Base-by-base conservation (phyloP, 768 basidiomycete species). In the Tephrocybe sp. region DNA sequence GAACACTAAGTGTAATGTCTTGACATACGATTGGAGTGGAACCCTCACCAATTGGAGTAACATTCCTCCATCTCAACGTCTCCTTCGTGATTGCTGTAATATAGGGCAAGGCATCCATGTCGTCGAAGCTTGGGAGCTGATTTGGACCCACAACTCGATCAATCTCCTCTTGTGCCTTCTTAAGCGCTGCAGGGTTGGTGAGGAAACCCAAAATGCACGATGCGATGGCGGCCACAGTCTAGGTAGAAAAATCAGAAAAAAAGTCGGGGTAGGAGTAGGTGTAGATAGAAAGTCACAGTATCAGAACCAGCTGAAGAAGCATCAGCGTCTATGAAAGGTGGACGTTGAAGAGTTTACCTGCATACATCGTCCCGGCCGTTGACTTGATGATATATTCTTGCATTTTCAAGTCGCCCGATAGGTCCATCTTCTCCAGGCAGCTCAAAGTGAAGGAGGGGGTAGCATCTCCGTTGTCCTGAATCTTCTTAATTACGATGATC, bases 11-110 rank as follows among this genome's bases (percentile, higher is more conserved):
- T 38, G 8, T 8, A 19, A 19, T 6, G 12, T 8, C 27, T 29
- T 29, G 6, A 29, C 27, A 29, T 29, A 29, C n/a, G 37, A 19
- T 38, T 19, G 7, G 37, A 36, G 34, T 5, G 34, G 5, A 11
- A n/a, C 16, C 9, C 53, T 8, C 37, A 66, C 68, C 61, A 1
- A 68, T 37, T 0, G 66, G 61, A 1, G 47, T 16, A 6, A 66
- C 58, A 15, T 62, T 59, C 23, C 55, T 50, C 60, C 59, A 64
- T 29, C 72, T 50, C 43, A 72, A 39, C 15, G 59, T 55, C 48
- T 73, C 72, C 21, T 62, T 60, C 5, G 69, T 25, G 3, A 71
- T 47, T 0, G 69, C 71, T 6, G 60, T 61, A 11, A 71, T 53
- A 38, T 70, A 72, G 0, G 69, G 67, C 25, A 72, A 38, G 2